phyloP scores from a whole-genome alignment of 2,329 filamentous ascomycete species.

The Trichophyton benhamiae region DNA sequence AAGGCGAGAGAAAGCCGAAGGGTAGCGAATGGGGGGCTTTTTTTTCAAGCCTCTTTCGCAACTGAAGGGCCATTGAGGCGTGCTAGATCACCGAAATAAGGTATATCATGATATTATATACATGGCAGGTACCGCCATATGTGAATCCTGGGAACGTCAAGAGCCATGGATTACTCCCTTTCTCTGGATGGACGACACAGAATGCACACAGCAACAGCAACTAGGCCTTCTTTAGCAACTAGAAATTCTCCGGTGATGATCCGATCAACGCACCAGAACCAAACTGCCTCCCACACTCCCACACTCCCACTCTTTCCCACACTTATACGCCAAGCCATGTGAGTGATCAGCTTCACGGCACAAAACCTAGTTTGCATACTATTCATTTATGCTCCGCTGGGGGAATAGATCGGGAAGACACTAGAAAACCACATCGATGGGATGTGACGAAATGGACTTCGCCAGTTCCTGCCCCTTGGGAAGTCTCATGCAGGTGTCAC shows the following conservation, averaged over 20 bases:
- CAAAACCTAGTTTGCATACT: constrained; percentile 3
- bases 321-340: constrained; percentile 3
- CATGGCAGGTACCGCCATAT: background rate
- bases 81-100: background rate
- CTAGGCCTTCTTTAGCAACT: background rate
- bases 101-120: background rate
- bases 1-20: background rate
- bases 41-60: constrained; percentile 1
- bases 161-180: background rate
- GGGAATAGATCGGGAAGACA: background rate
- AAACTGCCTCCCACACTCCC: background rate
- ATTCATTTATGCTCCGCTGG: background rate
- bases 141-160: background rate
- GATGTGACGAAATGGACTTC: constrained; percentile 1
- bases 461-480: background rate
- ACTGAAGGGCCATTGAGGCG: background rate
- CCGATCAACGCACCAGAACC: background rate
- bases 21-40: background rate
- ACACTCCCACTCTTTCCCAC: background rate
- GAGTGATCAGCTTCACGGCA: constrained; percentile 3
- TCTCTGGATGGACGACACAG: too few species aligned
- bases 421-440: constrained; percentile 4
- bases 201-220: background rate
- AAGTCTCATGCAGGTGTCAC: constrained; percentile 2
- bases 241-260: constrained; percentile 1